Conservation (phyloP, 345 rosid species). For the Durio zibethinus region DNA sequence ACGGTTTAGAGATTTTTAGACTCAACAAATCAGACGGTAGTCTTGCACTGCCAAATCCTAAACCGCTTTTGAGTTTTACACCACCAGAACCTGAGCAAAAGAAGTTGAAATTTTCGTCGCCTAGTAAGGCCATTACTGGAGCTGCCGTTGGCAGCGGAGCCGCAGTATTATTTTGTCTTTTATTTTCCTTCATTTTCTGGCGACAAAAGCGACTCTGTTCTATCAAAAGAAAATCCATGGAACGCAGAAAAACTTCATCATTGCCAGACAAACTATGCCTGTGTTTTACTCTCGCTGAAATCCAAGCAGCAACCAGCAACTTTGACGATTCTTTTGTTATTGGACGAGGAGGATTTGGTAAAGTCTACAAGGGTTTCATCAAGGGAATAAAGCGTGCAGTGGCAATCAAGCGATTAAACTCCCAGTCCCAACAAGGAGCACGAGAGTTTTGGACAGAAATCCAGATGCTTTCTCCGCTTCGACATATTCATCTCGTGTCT, state of each 20-base stretch:
- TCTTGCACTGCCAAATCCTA: slow-evolving; percentile 38
- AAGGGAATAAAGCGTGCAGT: slow-evolving; percentile 22
- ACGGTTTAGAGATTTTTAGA: slow-evolving; percentile 43
- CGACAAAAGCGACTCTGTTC: background rate
- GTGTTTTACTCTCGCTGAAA: slow-evolving; percentile 1
- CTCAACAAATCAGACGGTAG: background rate
- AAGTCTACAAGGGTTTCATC: slow-evolving; percentile 34
- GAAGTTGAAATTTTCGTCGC: background rate
- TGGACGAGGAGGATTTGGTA: slow-evolving; percentile 34
- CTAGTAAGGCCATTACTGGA: background rate
- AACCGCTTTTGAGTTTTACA: background rate
- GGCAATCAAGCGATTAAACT: slow-evolving; percentile 26
- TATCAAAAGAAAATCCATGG: background rate
- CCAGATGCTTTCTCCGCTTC: background rate
- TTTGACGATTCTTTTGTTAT: slow-evolving; percentile 27
- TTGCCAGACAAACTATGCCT: background rate
- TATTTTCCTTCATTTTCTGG: background rate
- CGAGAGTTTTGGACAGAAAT: background rate
- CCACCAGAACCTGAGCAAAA: background rate
- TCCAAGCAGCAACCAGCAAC: slow-evolving; percentile 22
- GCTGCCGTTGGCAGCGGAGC: background rate
- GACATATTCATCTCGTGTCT: background rate
- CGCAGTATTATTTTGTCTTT: background rate
- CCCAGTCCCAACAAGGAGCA: background rate
- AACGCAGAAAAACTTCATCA: background rate